phyloP scores from a whole-genome alignment of 2,329 filamentous ascomycete genomes.

The Ramularia collo-cygni region DNA sequence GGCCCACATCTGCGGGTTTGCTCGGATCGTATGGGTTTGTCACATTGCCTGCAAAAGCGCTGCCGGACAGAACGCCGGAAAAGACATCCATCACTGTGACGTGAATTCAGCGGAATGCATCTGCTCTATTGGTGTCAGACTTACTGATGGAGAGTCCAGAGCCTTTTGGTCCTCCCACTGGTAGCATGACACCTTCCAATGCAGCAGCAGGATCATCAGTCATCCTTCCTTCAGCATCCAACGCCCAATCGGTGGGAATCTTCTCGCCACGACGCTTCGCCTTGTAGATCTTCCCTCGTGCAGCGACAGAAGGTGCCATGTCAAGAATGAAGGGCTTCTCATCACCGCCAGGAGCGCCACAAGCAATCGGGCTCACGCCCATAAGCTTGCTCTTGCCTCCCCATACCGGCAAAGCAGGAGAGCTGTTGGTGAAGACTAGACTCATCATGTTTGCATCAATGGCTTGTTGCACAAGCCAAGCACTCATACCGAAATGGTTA shows the following conservation, averaged over 20 bases:
- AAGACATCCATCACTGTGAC: constrained; percentile 67
- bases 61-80: constrained; percentile 69
- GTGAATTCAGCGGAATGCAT: constrained; percentile 1
- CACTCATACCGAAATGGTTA: constrained; percentile 79
- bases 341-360: constrained; percentile 62
- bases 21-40: constrained; percentile 63
- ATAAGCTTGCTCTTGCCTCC: constrained; percentile 63
- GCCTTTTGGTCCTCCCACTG: constrained; percentile 80
- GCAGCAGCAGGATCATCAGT: constrained; percentile 58
- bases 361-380: constrained; percentile 68
- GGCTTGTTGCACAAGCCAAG: constrained; percentile 73
- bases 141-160: constrained; percentile 61
- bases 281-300: constrained; percentile 67
- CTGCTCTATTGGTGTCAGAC: not conserved
- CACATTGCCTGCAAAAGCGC: constrained; percentile 71
- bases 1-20: constrained; percentile 39
- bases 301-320: constrained; percentile 65
- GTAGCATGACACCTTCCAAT: constrained; percentile 71
- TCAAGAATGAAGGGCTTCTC: constrained; percentile 63
- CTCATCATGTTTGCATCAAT: constrained; percentile 61
- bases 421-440: constrained; percentile 55
- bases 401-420: constrained; percentile 64
- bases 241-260: constrained; percentile 67
- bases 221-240: constrained; percentile 57
- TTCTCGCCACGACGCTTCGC: constrained; percentile 59